Evolutionary conservation across 345 rosid genomes (phyloP), one percentile per base, ranked within the genome.

Genomic region (Salix udensis): DNA sequence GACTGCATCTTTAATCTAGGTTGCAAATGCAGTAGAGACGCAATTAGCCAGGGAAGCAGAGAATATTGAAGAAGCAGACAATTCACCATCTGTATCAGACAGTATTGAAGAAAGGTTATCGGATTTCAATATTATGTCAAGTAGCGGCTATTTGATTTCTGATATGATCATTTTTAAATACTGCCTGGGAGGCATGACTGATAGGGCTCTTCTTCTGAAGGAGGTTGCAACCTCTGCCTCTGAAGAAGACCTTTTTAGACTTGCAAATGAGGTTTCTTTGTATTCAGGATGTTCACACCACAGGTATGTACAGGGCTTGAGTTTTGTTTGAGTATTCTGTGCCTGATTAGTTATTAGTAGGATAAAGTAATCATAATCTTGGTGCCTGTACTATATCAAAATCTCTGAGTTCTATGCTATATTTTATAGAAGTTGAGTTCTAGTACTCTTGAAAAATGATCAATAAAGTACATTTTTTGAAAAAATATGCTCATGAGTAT

Each of bases 221-320:
- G 97, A 96, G 76, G 83, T 96, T 84, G 89, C 91, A 44, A 78
- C 82, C 66, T 88, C 88, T 72, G 76, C 86, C 78, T 86, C 92
- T 46, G 90, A 96, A 77, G 87, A 86, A 77, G 86, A 89, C 76
- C 86, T 96, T 70, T 84, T 86, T 37, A 84, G 84, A 71, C 91
- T 96, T 74, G 95, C 97, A 4, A 75, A 92, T 80, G 88, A 92
- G 81, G 95, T 94, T 83, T 86, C 92, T 75, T 77, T 91, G 28
- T 96, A 85, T 81, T 88, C 99, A 0, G 99, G 98, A 40, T 96
- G 98, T 79, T 88, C 93, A 78, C 98, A 96, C 77, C 98, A 94
- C 81, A 52, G 97, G 99, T 96, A 70, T 72, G 31, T 48, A 52
- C n/a, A 4, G 24, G 50, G 10, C 31, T 71, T 30, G 46, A 8